Evolutionary conservation across 352 stramenopile species (phyloP).

Genomic region (Phytophthora capsici): DNA sequence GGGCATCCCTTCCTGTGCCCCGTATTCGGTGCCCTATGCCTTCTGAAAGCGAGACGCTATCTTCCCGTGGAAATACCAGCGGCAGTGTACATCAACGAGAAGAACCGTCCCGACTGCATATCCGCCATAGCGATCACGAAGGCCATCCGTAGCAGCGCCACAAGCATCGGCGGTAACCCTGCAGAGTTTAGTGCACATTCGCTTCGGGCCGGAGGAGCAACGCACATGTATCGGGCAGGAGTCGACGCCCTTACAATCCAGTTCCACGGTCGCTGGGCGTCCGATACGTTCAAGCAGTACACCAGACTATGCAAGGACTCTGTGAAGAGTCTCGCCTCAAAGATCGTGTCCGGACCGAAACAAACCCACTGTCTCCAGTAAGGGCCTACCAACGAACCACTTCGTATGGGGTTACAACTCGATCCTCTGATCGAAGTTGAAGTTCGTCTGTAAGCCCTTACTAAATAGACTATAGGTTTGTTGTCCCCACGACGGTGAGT

Average conservation of each 20-base stretch:
- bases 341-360: too few relatives aligned
- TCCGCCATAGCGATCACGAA: not conserved
- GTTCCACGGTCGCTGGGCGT: not conserved
- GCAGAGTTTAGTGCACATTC: not conserved
- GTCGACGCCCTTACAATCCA: not conserved
- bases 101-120: not conserved
- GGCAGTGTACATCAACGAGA: not conserved
- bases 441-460: too few relatives aligned
- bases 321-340: not conserved
- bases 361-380: too few relatives aligned
- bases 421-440: too few relatives aligned
- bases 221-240: not conserved
- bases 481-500: too few relatives aligned
- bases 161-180: not conserved
- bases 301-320: not conserved
- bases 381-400: too few relatives aligned
- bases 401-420: too few relatives aligned
- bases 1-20: not conserved
- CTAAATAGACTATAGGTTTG: too few relatives aligned
- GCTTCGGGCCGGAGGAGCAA: not conserved
- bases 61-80: not conserved
- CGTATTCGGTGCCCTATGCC: not conserved
- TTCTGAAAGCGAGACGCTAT: not conserved
- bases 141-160: not conserved
- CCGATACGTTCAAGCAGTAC: not conserved